These are phyloP conservation scores for Suhomyces guaymorum DNA, from an alignment of 1,139 yeast species.

Conservation along the genomic window DNA sequence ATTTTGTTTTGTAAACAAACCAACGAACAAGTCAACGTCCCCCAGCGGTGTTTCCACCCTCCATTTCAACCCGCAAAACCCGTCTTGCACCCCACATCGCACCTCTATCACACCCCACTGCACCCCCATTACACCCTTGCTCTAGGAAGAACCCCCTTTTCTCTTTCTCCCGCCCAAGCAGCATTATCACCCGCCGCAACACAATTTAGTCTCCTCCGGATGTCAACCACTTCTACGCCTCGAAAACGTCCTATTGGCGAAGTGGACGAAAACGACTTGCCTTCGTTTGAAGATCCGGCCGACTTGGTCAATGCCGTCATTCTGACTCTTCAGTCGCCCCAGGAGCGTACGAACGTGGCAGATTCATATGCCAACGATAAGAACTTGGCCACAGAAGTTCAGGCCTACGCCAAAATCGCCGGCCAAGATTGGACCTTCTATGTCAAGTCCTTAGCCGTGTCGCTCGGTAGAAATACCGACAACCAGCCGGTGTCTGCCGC, in stretches of 20 bases:
- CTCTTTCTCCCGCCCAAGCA: background rate
- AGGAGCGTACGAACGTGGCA: conserved; percentile 53
- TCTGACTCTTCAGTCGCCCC: conserved; percentile 48
- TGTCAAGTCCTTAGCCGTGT: conserved; percentile 74
- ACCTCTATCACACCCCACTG: too few species aligned
- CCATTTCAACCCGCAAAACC: too few species aligned
- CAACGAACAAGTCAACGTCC: conserved; percentile 6
- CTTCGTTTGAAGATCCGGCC: conserved; percentile 49
- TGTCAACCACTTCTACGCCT: conserved; percentile 26
- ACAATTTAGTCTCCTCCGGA: too few species aligned
- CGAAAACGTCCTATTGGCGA: conserved; percentile 32
- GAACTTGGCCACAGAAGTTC: conserved; percentile 80
- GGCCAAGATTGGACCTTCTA: conserved; percentile 95
- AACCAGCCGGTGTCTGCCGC: conserved; percentile 20
- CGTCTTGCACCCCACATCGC: background rate
- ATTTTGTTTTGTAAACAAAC: conserved; percentile 17
- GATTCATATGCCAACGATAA: conserved; percentile 60
- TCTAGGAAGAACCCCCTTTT: background rate
- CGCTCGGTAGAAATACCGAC: conserved; percentile 87
- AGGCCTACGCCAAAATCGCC: conserved; percentile 94
- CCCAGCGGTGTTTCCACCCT: background rate
- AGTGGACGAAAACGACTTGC: conserved; percentile 26
- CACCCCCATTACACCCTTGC: background rate
- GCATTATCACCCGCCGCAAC: too few species aligned
- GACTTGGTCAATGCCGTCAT: conserved; percentile 57